Evolutionary conservation across 1,284 basidiomycete species (phyloP).

Genomic region (Peniophora sp.): DNA sequence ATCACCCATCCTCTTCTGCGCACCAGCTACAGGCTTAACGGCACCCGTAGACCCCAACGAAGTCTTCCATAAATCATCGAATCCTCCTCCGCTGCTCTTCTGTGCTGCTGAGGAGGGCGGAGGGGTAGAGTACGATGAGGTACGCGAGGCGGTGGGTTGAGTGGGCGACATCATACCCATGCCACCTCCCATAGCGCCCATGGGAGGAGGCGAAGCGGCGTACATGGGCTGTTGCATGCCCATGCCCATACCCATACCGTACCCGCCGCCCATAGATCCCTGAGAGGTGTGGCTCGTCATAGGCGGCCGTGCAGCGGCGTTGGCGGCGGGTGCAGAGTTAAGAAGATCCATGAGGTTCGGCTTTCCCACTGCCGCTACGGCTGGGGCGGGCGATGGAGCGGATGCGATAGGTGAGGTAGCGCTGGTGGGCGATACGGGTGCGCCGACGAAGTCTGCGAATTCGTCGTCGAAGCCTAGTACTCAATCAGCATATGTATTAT

Average conservation of each 20-base stretch:
- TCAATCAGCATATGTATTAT: background rate
- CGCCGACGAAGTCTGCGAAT: constrained; percentile 87
- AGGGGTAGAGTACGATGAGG: constrained; percentile 13
- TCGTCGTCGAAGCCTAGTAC: constrained; percentile 62
- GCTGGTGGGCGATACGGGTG: constrained; percentile 39
- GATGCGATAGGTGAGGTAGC: constrained; percentile 13
- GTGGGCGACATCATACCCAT: too few species aligned
- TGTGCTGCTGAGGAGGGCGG: constrained; percentile 15
- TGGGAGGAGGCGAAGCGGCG: constrained; percentile 6
- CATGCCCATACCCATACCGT: background rate
- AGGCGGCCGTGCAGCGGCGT: constrained; percentile 14
- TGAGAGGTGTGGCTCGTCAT: constrained; percentile 9
- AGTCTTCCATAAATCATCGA: constrained; percentile 90
- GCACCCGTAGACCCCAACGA: constrained; percentile 48
- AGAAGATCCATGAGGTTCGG: constrained; percentile 49
- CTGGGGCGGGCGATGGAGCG: constrained; percentile 22
- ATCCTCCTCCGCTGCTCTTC: constrained; percentile 35
- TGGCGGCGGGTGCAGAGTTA: constrained; percentile 13
- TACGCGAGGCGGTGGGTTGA: constrained; percentile 2
- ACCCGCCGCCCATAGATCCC: constrained; percentile 2
- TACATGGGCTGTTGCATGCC: constrained; percentile 2
- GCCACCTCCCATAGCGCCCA: constrained; percentile 7
- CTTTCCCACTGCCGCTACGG: constrained; percentile 19
- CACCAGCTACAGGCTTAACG: constrained; percentile 16
- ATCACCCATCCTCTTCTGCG: constrained; percentile 77